Evolutionary conservation across 305 asterid species (phyloP).

Genomic region (Fraxinus velutina): DNA sequence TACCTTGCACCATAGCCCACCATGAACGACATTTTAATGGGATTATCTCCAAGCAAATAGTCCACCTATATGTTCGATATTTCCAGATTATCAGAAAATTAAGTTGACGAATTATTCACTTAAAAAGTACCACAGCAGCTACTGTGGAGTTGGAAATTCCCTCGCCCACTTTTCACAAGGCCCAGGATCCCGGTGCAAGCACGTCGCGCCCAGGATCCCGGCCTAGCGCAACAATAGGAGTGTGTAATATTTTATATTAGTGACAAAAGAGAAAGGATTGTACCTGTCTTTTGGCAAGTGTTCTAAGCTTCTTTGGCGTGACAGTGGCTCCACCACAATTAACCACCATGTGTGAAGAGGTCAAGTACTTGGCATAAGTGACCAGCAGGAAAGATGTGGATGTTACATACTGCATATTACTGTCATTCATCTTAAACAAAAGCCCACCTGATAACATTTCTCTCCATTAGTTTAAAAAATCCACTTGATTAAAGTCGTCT

Average conservation of each 20-base stretch:
- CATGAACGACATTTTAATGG: conserved; percentile 84
- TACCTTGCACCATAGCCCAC: conserved; percentile 84
- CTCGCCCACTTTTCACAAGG: background rate
- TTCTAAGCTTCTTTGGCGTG: conserved; percentile 64
- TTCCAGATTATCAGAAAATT: background rate
- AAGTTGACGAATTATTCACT: background rate
- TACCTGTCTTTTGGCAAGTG: conserved; percentile 80
- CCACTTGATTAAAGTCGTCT: background rate
- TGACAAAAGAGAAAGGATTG: background rate
- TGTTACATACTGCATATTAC: conserved; percentile 90
- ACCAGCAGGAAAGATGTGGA: conserved; percentile 82
- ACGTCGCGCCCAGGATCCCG: background rate
- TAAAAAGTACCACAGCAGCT: background rate
- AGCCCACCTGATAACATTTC: conserved; percentile 61
- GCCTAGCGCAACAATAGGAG: background rate
- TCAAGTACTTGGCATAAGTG: conserved; percentile 84
- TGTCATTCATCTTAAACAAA: conserved; percentile 87
- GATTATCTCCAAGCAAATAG: conserved; percentile 84
- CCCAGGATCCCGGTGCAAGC: background rate
- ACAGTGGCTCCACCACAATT: conserved; percentile 71
- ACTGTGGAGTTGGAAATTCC: background rate
- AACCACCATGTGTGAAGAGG: conserved; percentile 62
- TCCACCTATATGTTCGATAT: conserved; percentile 52
- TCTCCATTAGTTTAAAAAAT: background rate
- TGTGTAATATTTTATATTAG: background rate